These are phyloP conservation scores for Dothidotthia symphoricarpi DNA, from an alignment of 2,329 filamentous ascomycete genomes.

Conservation along the genomic window DNA sequence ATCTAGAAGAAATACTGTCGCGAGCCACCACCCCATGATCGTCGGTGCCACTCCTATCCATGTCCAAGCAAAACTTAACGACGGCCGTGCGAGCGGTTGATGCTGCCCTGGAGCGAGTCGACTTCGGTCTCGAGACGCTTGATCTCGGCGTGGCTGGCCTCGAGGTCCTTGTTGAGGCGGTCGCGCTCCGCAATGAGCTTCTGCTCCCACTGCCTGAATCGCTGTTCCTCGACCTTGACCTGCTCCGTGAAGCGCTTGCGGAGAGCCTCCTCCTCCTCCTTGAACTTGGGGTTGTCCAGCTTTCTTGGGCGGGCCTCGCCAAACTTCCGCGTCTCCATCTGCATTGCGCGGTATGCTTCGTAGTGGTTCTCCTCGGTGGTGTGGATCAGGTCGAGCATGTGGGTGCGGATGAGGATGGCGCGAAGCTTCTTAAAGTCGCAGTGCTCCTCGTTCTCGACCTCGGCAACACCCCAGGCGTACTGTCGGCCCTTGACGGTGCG, in stretches of 20 bases:
- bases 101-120: conserved; percentile 85
- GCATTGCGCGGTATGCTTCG: conserved; percentile 96
- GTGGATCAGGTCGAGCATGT: conserved; percentile 99
- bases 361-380: conserved; percentile 99
- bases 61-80: conserved; percentile 57
- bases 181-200: conserved; percentile 99
- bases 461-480: conserved; percentile 98
- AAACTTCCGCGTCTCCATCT: conserved; percentile 99
- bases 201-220: conserved; percentile 99
- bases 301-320: conserved; percentile 96
- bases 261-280: conserved; percentile 98
- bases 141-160: conserved; percentile 90
- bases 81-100: conserved; percentile 87
- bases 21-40: not conserved
- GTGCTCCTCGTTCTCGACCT: conserved; percentile 99
- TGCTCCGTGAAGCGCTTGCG: conserved; percentile 99
- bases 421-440: conserved; percentile 99
- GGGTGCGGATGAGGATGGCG: conserved; percentile 95
- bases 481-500: conserved; percentile 98
- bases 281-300: conserved; percentile 99
- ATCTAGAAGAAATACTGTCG: conserved; percentile 40
- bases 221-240: conserved; percentile 99
- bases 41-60: conserved; percentile 12
- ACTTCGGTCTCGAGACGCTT: conserved; percentile 90
- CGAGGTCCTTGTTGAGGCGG: conserved; percentile 98